Base-by-base conservation (phyloP, 305 asterid species). In the Petunia hybrid region DNA sequence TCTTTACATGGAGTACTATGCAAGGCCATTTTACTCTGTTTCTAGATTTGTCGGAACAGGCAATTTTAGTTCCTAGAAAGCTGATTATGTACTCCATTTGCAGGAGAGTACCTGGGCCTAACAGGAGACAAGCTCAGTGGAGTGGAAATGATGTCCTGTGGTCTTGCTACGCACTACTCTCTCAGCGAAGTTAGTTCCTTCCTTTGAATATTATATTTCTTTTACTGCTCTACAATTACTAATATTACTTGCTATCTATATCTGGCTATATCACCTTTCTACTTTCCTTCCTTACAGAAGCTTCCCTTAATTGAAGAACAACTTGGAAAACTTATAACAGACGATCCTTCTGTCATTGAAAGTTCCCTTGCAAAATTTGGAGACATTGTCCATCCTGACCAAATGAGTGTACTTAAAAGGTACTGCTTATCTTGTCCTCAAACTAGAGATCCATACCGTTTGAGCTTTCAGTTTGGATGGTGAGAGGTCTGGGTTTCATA, bases 81-180 rank as follows among this genome's bases (percentile, higher is more conserved):
- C 62, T 57, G 62, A n/a, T 57, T 57, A 5, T 14, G 62, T 14
- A 14, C 62, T 57, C 31, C 35, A 64, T 80, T 77, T 80, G 82
- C 93, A 95, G 97, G 97, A 82, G 99, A 95, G 85, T 95, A 95
- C 87, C 84, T 95, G 87, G 97, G 88, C 60, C 83, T 95, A 75
- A 92, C 98, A 16, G 98, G 99, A 78, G 92, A 85, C 64, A 95
- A 87, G 85, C 90, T 95, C 83, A 94, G 82, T 77, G 99, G 99
- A 74, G 89, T 80, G 6, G 97, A 95, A 87, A 91, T 92, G 98
- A 64, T 91, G 76, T 90, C 97, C n/a, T 94, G 97, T 85, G 99
- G 99, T 82, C 97, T 95, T 80, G 98, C 99, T 41, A 92, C 99
- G 42, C 99, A 94, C 88, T 95, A 88, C 84, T 82, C 93, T 51